Percentiles rank a stretch among this genome's conserved stretches.
Evolutionary conservation across 345 rosid genomes (phyloP).

Genomic region (Lumnitzera littorea): DNA sequence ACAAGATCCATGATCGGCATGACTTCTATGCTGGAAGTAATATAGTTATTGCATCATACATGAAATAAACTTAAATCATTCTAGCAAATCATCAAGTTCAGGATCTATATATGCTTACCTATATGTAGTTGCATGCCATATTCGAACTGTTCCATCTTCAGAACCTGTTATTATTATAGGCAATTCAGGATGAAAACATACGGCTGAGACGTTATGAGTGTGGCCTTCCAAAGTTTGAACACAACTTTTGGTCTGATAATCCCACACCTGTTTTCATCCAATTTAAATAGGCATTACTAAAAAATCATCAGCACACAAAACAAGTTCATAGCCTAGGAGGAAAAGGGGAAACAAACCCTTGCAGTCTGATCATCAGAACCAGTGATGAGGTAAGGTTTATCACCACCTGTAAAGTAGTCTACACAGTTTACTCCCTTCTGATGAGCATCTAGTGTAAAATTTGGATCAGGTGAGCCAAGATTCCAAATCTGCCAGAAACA

Average conservation of each 20-base stretch:
- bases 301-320: not conserved
- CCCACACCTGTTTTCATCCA: slow-evolving; percentile 36
- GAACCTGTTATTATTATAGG: slow-evolving; percentile 50
- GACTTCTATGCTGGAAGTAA: too few relatives aligned
- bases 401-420: slow-evolving; percentile 68
- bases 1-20: too few relatives aligned
- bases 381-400: slow-evolving; percentile 64
- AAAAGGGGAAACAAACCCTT: slow-evolving; percentile 38
- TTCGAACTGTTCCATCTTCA: slow-evolving; percentile 46
- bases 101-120: slow-evolving; percentile 7
- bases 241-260: slow-evolving; percentile 45
- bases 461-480: slow-evolving; percentile 70
- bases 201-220: slow-evolving; percentile 47
- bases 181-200: slow-evolving; percentile 46
- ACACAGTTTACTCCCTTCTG: slow-evolving; percentile 81
- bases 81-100: too few relatives aligned
- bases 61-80: too few relatives aligned
- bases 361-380: slow-evolving; percentile 94
- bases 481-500: slow-evolving; percentile 63
- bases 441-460: slow-evolving; percentile 75
- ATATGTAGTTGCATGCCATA: slow-evolving; percentile 46
- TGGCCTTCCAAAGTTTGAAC: slow-evolving; percentile 43
- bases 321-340: not conserved
- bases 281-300: not conserved
- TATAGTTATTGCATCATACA: too few relatives aligned